A percentile compares a stretch with the other conserved stretches of the same genome.
These are phyloP conservation scores for Lodderomyces theae DNA, from an alignment of 1,139 yeast genomes.

Conservation along the genomic window DNA sequence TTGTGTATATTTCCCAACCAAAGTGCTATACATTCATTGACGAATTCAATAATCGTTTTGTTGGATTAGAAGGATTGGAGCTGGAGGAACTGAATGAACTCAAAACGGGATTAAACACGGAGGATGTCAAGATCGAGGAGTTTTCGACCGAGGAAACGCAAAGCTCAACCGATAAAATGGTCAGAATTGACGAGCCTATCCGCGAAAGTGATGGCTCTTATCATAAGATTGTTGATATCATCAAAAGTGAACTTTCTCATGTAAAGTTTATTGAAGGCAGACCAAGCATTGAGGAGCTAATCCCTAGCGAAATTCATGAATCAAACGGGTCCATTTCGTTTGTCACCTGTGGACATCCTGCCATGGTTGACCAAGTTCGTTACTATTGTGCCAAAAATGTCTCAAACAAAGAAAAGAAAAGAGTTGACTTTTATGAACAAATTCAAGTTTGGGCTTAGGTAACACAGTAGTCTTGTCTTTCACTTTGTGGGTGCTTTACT, in stretches of 20 bases:
- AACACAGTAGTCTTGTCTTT: not conserved
- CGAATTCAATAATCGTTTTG: conserved; percentile 4
- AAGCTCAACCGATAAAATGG: conserved; percentile 1
- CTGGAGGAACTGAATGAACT: conserved; percentile 3
- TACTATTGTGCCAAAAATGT: conserved; percentile 27
- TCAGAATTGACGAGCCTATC: conserved; percentile 1
- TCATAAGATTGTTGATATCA: conserved; percentile 7
- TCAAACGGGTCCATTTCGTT: conserved; percentile 39
- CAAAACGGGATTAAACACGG: conserved; percentile 2
- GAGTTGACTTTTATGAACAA: conserved; percentile 39
- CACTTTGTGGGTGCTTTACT: not conserved
- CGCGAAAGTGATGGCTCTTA: conserved; percentile 1
- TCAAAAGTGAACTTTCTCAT: conserved; percentile 25
- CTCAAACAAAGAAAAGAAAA: conserved; percentile 23
- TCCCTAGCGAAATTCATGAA: conserved; percentile 26
- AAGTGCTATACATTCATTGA: conserved; percentile 7
- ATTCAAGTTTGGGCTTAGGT: conserved; percentile 39
- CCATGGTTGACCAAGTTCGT: conserved; percentile 51
- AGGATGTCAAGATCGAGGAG: conserved; percentile 12
- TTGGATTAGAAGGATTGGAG: conserved; percentile 1
- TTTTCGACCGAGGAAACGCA: not conserved
- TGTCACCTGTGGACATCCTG: conserved; percentile 53
- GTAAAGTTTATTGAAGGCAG: conserved; percentile 32
- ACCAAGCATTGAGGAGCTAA: conserved; percentile 29
- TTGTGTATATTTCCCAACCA: conserved; percentile 34